These are phyloP conservation scores for Medicago truncatula DNA, from an alignment of 306 rosid species.

Conservation along the genomic window DNA sequence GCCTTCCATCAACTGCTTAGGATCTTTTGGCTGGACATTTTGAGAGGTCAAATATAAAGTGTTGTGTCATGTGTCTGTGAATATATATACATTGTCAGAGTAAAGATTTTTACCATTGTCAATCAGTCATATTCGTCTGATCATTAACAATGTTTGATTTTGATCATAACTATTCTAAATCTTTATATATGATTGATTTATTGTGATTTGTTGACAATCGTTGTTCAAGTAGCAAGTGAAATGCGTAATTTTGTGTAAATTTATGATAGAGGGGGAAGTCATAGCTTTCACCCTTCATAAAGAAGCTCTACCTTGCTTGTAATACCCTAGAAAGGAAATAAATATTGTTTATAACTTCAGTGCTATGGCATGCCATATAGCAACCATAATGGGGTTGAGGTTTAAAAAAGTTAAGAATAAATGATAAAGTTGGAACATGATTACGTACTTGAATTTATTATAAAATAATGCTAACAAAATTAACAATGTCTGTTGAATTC, in stretches of 20 bases:
- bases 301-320: background rate
- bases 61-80: no score
- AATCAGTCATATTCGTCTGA: background rate
- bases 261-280: background rate
- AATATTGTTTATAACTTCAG: background rate
- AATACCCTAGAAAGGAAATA: background rate
- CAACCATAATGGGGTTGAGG: constrained; percentile 13
- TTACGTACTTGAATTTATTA: constrained; percentile 25
- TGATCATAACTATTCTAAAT: no score
- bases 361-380: constrained; percentile 21
- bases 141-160: background rate
- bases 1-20: background rate
- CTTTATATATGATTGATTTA: no score
- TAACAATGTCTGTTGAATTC: constrained; percentile 36
- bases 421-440: constrained; percentile 22
- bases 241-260: no score
- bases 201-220: no score
- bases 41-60: no score
- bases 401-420: background rate
- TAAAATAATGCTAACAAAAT: constrained; percentile 23
- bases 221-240: no score
- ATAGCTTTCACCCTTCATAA: background rate
- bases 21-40: background rate
- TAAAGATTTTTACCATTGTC: background rate
- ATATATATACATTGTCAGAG: background rate